A percentile compares a stretch with the other conserved stretches of the same genome.
Conservation (phyloP, 306 rosid species). For the Dryas alaskensis region DNA sequence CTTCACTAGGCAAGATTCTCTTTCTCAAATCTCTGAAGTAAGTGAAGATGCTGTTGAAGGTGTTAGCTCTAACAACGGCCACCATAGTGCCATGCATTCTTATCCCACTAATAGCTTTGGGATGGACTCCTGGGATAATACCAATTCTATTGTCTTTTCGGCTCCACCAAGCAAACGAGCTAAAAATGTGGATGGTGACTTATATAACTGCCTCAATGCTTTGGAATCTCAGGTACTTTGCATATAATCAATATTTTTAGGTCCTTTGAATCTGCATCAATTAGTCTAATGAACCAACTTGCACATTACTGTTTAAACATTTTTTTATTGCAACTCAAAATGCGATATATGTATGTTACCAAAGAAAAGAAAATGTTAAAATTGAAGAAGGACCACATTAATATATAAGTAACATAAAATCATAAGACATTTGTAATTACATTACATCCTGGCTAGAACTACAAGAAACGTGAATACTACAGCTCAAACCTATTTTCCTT, state of each 20-base stretch:
- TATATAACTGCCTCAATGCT: constrained; percentile 44
- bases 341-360: background rate
- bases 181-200: constrained; percentile 54
- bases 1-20: constrained; percentile 76
- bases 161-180: constrained; percentile 53
- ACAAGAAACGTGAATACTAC: no score
- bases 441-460: no score
- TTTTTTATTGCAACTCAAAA: background rate
- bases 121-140: constrained; percentile 59
- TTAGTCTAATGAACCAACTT: background rate
- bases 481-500: no score
- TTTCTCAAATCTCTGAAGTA: constrained; percentile 63
- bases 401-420: no score
- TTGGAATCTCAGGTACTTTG: constrained; percentile 74
- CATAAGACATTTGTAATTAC: no score
- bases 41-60: constrained; percentile 42
- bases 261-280: background rate
- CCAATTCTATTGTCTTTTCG: constrained; percentile 68
- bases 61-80: constrained; percentile 38
- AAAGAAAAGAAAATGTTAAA: background rate
- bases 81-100: constrained; percentile 37
- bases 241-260: background rate
- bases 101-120: constrained; percentile 45
- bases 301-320: background rate
- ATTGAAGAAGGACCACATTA: background rate